Base-by-base conservation (phyloP, 306 rosid genomes). In the Gillenia trifoliata region DNA sequence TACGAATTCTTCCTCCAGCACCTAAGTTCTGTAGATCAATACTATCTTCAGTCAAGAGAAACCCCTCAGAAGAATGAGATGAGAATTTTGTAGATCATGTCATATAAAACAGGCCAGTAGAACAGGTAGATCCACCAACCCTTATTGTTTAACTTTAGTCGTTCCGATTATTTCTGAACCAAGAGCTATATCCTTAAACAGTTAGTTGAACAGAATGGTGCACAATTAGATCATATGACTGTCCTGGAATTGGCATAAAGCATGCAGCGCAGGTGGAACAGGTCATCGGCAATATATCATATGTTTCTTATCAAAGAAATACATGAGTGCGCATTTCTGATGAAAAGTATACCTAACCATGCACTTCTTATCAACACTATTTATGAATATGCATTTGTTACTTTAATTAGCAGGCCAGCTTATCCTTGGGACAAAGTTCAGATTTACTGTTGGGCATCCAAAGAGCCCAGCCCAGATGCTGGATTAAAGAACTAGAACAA, bases 11-110 rank as follows among this genome's bases (percentile, higher is more conserved):
- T 77, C n/a, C 84, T 64, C 87, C 88, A 61, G 83, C 86, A 79
- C 71, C 90, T 66, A 82, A 55, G 79, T 77, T 87, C 98, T 94
- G 89, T 80, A 84, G 84, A 62, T 75, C 71, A 72, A 73, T 65
- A 31, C 33, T 26, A 71, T 41, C 76, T 59, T 83, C 79, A 79
- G 81, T 76, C 47, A n/a, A 73, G 33, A 81, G 79, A 47, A 71
- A 68, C n/a, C 16, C 55, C 56, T 62, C 29, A 8, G 12, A 47
- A 49, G 60, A 69, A 69, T 55, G 54, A 47, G 59, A 22, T 41
- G 19, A 67, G 57, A 67, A 67, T 15, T 4, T 20, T 15, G 36
- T 45, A 67, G 60, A 68, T 47, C 40, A n/a, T n/a, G n/a, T n/a
- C n/a, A n/a, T n/a, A n/a, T n/a, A 29, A 56, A 55, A 56, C 11